A percentile compares a stretch with the other conserved stretches of the same genome.
phyloP scores from a whole-genome alignment of 1,284 basidiomycete species.

The Sanghuangporus baumii region DNA sequence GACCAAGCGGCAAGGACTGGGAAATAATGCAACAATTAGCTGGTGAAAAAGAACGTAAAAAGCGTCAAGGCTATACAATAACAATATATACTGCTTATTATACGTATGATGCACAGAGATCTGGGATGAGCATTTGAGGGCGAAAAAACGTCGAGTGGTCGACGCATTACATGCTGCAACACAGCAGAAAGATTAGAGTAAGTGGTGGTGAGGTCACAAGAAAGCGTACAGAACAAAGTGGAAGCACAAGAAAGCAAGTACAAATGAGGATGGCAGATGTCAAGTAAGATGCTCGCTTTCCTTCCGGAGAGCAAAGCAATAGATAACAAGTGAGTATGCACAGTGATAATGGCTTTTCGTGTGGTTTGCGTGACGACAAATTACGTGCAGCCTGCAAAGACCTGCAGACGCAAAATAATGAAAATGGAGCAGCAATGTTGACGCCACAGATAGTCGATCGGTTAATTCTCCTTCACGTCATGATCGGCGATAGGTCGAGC shows the following conservation, averaged over 20 bases:
- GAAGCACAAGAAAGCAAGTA: neutral
- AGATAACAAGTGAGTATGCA: neutral
- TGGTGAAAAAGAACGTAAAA: neutral
- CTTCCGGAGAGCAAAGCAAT: neutral
- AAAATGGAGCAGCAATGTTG: neutral
- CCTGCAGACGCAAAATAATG: neutral
- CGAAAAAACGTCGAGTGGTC: neutral
- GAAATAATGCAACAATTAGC: neutral
- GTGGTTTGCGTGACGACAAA: slow-evolving; percentile 23
- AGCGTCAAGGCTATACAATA: slow-evolving; percentile 1
- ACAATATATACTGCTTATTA: neutral
- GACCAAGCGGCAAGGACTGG: neutral
- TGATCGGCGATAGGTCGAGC: slow-evolving; percentile 18
- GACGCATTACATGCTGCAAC: neutral
- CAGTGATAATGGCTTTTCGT: slow-evolving; percentile 25
- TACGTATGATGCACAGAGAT: neutral
- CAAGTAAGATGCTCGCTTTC: neutral
- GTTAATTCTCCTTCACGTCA: slow-evolving; percentile 27
- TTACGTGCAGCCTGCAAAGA: neutral
- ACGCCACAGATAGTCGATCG: slow-evolving; percentile 27
- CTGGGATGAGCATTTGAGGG: neutral
- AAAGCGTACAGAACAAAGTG: neutral
- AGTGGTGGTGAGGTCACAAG: neutral
- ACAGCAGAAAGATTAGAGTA: neutral
- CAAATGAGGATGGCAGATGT: neutral